phyloP scores from a whole-genome alignment of 2,329 filamentous ascomycete genomes.

The Claviceps maximensis region DNA sequence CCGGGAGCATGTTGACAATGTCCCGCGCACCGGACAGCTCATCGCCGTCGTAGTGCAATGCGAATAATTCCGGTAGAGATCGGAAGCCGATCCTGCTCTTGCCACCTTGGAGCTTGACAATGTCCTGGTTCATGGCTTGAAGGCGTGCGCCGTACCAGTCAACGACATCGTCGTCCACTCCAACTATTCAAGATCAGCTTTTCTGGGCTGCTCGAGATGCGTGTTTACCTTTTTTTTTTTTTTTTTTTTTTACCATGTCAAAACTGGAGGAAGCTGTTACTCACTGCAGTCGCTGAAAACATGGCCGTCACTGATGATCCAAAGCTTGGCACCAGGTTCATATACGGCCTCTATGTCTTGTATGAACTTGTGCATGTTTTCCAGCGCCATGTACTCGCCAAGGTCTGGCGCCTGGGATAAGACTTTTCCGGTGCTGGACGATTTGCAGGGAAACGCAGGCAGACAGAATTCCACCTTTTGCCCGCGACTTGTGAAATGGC shows the following conservation, averaged over 20 bases:
- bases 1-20: constrained; percentile 25
- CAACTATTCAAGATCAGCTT: constrained; percentile 14
- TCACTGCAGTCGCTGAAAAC: constrained; percentile 28
- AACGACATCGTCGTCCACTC: constrained; percentile 29
- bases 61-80: constrained; percentile 18
- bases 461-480: constrained; percentile 17
- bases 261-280: too few species aligned
- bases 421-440: constrained; percentile 22
- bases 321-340: constrained; percentile 19
- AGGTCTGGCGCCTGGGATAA: constrained; percentile 18
- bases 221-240: too few species aligned
- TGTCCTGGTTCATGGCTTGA: constrained; percentile 21
- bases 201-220: too few species aligned
- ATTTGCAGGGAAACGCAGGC: constrained; percentile 28
- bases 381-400: constrained; percentile 21
- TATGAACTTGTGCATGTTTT: constrained; percentile 17
- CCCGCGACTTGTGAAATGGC: constrained; percentile 12
- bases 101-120: constrained; percentile 13
- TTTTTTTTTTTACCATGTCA: too few species aligned
- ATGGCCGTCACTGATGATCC: constrained; percentile 27
- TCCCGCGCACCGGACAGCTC: background rate
- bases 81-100: constrained; percentile 15
- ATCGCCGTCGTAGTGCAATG: constrained; percentile 7
- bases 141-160: constrained; percentile 25
- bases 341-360: constrained; percentile 18